Conservation (phyloP, 1,284 basidiomycete species). For the Trichosporon ovoides region DNA sequence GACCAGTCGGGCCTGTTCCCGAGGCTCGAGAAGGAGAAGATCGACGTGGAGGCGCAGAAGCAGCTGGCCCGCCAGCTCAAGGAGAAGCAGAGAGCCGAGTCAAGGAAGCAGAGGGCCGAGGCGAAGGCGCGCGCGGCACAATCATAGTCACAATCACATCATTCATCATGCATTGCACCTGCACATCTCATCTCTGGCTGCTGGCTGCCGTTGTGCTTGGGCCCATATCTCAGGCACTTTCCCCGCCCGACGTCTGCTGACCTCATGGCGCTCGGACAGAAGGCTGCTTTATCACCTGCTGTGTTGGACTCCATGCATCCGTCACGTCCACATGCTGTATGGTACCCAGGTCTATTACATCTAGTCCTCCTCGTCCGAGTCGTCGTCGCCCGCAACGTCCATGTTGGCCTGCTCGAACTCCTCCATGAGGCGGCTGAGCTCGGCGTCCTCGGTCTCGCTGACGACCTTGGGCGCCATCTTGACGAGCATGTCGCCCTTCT, state of each 20-base stretch:
- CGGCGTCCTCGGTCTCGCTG: constrained; percentile 92
- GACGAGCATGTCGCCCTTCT: constrained; percentile 79
- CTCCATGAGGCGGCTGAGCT: constrained; percentile 89
- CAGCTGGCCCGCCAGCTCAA: background rate
- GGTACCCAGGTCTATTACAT: background rate
- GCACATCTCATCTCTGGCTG: background rate
- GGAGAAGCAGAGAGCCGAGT: background rate
- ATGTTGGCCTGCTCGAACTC: constrained; percentile 85
- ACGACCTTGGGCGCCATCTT: constrained; percentile 99
- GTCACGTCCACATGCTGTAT: constrained; percentile 1
- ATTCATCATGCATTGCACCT: constrained; percentile 3
- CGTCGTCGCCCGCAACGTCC: constrained; percentile 87
- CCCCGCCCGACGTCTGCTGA: no score
- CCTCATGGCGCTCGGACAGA: no score
- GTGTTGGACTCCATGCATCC: no score
- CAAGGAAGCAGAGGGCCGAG: background rate
- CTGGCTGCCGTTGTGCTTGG: background rate
- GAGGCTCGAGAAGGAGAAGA: constrained; percentile 7
- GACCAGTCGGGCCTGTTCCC: constrained; percentile 26
- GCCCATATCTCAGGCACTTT: no score
- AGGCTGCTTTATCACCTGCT: no score
- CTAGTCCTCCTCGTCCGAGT: constrained; percentile 47
- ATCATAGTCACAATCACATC: background rate
- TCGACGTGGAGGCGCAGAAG: background rate
- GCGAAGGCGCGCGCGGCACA: background rate